Base-by-base conservation (phyloP, 2,329 filamentous ascomycete species). In the Penicillium sp. region DNA sequence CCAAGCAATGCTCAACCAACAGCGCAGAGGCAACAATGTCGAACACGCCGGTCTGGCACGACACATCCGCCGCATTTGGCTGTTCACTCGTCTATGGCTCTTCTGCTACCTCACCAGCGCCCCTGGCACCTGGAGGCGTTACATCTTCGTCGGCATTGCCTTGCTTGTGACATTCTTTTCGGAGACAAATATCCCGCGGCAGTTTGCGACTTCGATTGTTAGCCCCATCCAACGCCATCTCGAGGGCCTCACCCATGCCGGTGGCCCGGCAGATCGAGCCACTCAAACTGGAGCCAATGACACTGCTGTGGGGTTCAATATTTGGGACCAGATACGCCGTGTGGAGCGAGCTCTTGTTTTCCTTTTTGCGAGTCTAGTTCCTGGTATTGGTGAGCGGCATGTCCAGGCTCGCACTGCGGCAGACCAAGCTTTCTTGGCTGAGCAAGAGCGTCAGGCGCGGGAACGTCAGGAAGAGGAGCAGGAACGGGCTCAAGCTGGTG, bases 301-400 rank as follows among this genome's bases (percentile, higher is more conserved):
- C 2, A 21, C 21, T 23, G 16, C 31, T 18, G 18, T 29, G 7
- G 41, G 8, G 6, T 21, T 46, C 40, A 25, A 18, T n/a, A 15
- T 67, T 4, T 65, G 66, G 53, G 63, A 65, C 16, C 61, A 61
- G 21, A 39, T 83, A 18, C 70, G 80, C 41, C 75, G 77, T 2
- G 67, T 77, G 0, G 84, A 86, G 66, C 75, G 84, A 37, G 80
- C 80, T 1, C 64, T 83, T 39, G 82, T 82, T n/a, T 72, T 87
- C n/a, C 84, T 87, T 56, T 66, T 87, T 34, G 84, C 83, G 0
- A 85, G 81, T 67, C 65, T 87, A 47, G 80, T 84, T 65, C 84
- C 84, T 1, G 84, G 84, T 0, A 76, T 87, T 27, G 84, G 84
- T 0, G 84, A 87, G 65, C 74, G 82, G 8, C 82, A 85, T 65